Evolutionary conservation across 2,329 filamentous ascomycete genomes (phyloP).

Genomic region (Diaporthe vexans): DNA sequence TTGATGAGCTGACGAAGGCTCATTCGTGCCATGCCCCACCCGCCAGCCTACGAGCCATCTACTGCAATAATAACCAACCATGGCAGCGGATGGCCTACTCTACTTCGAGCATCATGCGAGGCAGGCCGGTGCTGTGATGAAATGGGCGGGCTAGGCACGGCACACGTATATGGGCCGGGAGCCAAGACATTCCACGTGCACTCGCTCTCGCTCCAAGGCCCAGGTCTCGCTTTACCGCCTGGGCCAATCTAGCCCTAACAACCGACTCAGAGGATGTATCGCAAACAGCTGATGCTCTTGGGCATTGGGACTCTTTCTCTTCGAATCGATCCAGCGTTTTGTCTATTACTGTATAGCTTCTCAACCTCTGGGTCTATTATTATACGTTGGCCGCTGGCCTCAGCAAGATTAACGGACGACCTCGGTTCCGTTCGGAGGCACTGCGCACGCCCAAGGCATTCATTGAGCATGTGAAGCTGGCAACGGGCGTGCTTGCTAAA

Average conservation of each 20-base stretch:
- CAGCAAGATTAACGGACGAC: background rate
- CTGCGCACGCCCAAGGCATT: background rate
- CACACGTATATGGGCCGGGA: background rate
- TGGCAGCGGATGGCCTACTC: background rate
- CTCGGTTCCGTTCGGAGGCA: too few relatives aligned
- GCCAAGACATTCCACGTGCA: background rate
- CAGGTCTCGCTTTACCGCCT: background rate
- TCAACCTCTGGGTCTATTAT: background rate
- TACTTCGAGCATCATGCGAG: conserved; percentile 1
- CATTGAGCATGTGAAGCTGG: background rate
- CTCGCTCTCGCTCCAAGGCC: conserved; percentile 7
- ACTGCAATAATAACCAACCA: background rate
- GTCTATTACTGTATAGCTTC: too few relatives aligned
- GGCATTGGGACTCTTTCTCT: background rate
- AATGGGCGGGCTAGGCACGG: background rate
- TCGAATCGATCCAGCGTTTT: too few relatives aligned
- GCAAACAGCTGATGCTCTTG: background rate
- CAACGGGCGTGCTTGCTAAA: background rate
- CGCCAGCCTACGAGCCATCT: background rate
- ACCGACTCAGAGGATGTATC: too few relatives aligned
- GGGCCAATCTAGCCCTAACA: background rate
- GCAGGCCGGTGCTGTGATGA: background rate
- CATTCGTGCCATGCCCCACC: conserved; percentile 25
- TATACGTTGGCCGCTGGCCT: too few relatives aligned
- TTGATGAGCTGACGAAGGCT: conserved; percentile 21